Base-by-base conservation (phyloP, 306 rosid genomes). In the Potentilla sterilis region DNA sequence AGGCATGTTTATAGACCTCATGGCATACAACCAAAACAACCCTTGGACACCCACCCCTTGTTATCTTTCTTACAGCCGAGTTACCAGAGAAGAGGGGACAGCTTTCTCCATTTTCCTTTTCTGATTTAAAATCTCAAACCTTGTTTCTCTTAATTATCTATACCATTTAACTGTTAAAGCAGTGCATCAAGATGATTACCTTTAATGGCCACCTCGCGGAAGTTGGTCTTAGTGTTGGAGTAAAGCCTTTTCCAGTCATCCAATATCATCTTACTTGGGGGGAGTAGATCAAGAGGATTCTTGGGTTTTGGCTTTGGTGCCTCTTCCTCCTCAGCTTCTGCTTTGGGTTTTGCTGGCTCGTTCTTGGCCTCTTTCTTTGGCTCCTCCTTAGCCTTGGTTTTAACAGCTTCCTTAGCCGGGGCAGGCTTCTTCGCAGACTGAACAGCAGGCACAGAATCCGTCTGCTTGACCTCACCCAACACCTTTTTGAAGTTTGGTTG, bases 181-280 rank as follows among this genome's bases (percentile, higher is more conserved):
- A 10, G 11, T 44, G 32, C 46, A 9, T 12, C 14, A 37, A 62
- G 41, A 58, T 34, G 1, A 35, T 74, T 87, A 89, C 98, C 97
- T 84, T 93, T 93, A 74, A 93, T 84, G 52, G 98, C 98, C 61
- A 93, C 98, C 89, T 93, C 97, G 4, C 97, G 96, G 91, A 93
- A 93, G 87, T 93, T 93, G 58, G 87, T 86, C 83, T 93, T 93
- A 0, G 97, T 89, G 91, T 93, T 93, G 0, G 98, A 93, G 83
- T 93, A 93, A 40, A 93, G 93, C 79, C 97, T 85, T 78, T 93
- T 91, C 98, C 98, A 91, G 15, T 93, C 98, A 78, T 93, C 98
- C 87, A 93, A 80, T 42, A 93, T 35, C 98, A 93, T 93, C 87
- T 77, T 84, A 58, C 97, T 89, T 59, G 98, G 97, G 58, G 96